Evolutionary conservation across 805 yeast species (phyloP).

Genomic region (Candida oleophila): DNA sequence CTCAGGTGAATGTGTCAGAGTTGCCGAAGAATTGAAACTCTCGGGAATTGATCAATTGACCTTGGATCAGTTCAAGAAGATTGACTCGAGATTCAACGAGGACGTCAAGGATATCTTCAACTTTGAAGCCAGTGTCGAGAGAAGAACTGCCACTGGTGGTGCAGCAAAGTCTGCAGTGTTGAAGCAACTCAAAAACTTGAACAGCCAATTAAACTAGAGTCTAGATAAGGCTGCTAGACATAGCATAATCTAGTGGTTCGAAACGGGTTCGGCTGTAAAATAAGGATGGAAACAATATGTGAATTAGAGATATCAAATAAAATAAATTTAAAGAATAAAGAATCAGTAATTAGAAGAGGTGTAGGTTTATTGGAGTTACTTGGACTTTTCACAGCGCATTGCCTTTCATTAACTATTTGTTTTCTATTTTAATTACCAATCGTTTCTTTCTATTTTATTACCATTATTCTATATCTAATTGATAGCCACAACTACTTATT

Average conservation of each 20-base stretch:
- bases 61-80: slow-evolving; percentile 71
- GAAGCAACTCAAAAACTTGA: slow-evolving; percentile 57
- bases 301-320: neutral
- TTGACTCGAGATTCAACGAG: slow-evolving; percentile 74
- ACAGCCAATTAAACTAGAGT: slow-evolving; percentile 14
- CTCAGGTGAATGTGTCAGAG: slow-evolving; percentile 94
- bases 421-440: too few relatives aligned
- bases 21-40: slow-evolving; percentile 75
- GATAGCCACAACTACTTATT: too few relatives aligned
- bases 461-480: too few relatives aligned
- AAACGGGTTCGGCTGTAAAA: neutral
- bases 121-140: slow-evolving; percentile 92
- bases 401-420: too few relatives aligned
- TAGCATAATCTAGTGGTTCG: too few relatives aligned
- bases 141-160: slow-evolving; percentile 96
- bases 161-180: slow-evolving; percentile 90
- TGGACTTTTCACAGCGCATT: too few relatives aligned
- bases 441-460: too few relatives aligned
- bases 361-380: too few relatives aligned
- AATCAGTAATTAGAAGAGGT: neutral
- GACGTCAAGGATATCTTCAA: slow-evolving; percentile 87
- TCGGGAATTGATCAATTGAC: slow-evolving; percentile 85
- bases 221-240: neutral
- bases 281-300: neutral
- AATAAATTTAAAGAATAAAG: neutral